Evolutionary conservation across 169 alveolate species (phyloP), one percentile per base, ranked within the genome.

Genomic region (Eimeria tenella): DNA sequence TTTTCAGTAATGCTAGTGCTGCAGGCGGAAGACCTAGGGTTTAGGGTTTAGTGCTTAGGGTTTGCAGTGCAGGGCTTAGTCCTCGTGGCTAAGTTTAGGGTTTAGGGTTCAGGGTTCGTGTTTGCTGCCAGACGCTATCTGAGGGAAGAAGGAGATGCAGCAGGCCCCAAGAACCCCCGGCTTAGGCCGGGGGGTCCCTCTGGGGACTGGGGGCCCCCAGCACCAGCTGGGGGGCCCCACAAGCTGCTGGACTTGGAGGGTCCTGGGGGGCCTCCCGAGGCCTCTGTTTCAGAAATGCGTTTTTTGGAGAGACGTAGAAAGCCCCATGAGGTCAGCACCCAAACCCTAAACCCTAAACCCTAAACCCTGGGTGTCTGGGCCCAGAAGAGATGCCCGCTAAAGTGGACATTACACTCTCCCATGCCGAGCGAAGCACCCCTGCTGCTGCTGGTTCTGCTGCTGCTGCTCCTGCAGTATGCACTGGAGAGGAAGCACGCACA

Each of bases 301-400:
- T 71, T 71, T 31, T 11, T 71, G 6, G 55, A 19, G 7, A 71
- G 13, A 31, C 19, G 8, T 5, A 71, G 8, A 31, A 71, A 71
- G 19, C 82, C 82, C 56, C 82, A 71, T 13, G 53, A 71, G 82
- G 82, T 71, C 21, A 58, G 11, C 19, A 0, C 21, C 68, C 68
- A 58, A 58, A 58, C 68, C 74, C 74, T 63, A 63, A 63, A 63
- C 74, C 74, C 74, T 63, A 63, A 63, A 63, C 74, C 74, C 11
- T 10, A 58, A 58, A 58, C 11, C 11, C 19, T 17, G 3, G 0
- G 42, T 31, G 42, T 31, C 42, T 31, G 42, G 42, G 42, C 42
- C 42, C 42, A 31, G 42, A 31, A 31, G 42, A 31, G 42, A 31
- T 31, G 42, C 42, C 42, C 42, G 42, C 42, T 31, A 31, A 31